Percentiles rank a stretch among this genome's conserved stretches.
These are phyloP conservation scores for Boletellus ananiceps DNA, from an alignment of 768 basidiomycete genomes.

Conservation along the genomic window DNA sequence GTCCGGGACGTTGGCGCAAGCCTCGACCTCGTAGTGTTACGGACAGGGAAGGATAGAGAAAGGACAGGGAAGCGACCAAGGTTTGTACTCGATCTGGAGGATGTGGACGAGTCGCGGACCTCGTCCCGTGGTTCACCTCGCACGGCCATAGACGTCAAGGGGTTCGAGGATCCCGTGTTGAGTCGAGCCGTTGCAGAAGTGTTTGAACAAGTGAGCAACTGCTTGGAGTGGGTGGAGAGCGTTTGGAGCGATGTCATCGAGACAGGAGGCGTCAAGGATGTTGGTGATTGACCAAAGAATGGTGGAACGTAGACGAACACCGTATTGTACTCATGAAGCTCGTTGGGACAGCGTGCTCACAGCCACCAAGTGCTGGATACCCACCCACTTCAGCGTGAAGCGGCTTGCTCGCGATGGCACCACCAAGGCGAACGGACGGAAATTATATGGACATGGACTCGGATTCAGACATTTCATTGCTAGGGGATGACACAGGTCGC, in stretches of 20 bases:
- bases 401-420: slow-evolving; percentile 17
- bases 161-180: slow-evolving; percentile 64
- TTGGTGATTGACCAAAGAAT: neutral
- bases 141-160: slow-evolving; percentile 40
- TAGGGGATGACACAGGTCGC: slow-evolving; percentile 44
- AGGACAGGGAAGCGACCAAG: slow-evolving; percentile 25
- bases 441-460: slow-evolving; percentile 56
- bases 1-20: neutral
- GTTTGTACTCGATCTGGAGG: slow-evolving; percentile 24
- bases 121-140: neutral
- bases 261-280: neutral
- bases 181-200: slow-evolving; percentile 40
- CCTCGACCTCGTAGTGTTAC: slow-evolving; percentile 24
- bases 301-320: neutral
- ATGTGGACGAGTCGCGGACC: slow-evolving; percentile 10
- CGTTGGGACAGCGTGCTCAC: neutral
- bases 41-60: slow-evolving; percentile 29
- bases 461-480: slow-evolving; percentile 67
- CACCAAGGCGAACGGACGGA: slow-evolving; percentile 24
- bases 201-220: slow-evolving; percentile 35
- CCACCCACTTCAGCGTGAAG: too few species aligned
- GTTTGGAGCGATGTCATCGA: slow-evolving; percentile 49
- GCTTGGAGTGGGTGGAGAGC: slow-evolving; percentile 51
- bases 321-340: too few species aligned
- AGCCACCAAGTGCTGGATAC: neutral